A percentile compares a stretch with the other conserved stretches of the same genome.
Evolutionary conservation across 2,329 filamentous ascomycete species (phyloP).

Genomic region (Ceratocystis albifundus): DNA sequence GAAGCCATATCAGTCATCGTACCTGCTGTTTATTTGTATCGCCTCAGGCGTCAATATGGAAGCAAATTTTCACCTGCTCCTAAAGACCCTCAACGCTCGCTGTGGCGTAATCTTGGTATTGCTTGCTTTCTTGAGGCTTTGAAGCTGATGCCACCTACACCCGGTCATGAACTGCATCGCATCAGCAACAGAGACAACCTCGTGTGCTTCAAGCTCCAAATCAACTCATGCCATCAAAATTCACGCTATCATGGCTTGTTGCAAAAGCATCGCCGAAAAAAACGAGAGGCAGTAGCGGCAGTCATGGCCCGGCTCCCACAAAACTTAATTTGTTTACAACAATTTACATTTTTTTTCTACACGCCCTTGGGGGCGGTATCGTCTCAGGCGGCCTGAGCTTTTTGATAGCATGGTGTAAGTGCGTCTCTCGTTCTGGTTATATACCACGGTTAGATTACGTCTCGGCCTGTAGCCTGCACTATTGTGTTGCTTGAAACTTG

Average conservation of each 20-base stretch:
- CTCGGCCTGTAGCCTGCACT: no score
- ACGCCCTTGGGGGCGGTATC: slow-evolving; percentile 38
- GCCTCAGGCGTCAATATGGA: neutral
- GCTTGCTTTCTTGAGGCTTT: neutral
- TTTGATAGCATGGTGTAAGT: slow-evolving; percentile 40
- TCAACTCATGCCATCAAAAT: neutral
- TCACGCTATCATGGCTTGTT: neutral
- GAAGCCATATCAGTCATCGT: neutral
- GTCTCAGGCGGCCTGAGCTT: slow-evolving; percentile 43
- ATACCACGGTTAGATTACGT: no score
- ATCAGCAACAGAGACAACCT: neutral
- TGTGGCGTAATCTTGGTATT: neutral
- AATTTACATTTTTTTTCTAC: slow-evolving; percentile 39
- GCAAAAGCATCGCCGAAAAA: slow-evolving; percentile 4
- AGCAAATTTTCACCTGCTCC: neutral
- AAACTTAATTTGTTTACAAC: slow-evolving; percentile 33
- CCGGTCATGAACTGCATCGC: neutral
- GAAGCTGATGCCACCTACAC: neutral
- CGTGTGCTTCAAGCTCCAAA: neutral
- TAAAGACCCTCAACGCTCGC: neutral
- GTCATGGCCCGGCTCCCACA: slow-evolving; percentile 26
- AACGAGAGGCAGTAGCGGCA: neutral
- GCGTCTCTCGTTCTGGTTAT: no score
- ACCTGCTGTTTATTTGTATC: neutral
- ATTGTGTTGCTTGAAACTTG: neutral